Evolutionary conservation across 2,329 filamentous ascomycete species (phyloP).

Genomic region (Colletotrichum sp.): DNA sequence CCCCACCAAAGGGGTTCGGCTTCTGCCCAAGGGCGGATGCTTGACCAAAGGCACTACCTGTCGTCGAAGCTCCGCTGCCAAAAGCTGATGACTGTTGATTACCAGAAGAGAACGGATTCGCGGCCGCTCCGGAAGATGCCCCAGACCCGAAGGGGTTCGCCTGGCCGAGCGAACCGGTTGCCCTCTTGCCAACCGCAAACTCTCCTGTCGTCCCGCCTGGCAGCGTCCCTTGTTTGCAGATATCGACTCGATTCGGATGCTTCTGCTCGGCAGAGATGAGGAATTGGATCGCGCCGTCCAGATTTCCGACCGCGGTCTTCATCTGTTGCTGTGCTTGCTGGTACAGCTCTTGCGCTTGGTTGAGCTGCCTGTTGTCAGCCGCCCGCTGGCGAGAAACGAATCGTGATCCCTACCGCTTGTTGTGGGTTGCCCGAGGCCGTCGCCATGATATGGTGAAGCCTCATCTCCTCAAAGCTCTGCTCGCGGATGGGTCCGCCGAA

Average conservation of each 20-base stretch:
- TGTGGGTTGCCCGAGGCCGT: slow-evolving; percentile 64
- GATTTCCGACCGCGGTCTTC: slow-evolving; percentile 69
- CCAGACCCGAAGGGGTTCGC: slow-evolving; percentile 30
- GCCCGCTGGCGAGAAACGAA: background rate
- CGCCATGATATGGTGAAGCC: slow-evolving; percentile 72
- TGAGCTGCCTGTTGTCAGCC: slow-evolving; percentile 48
- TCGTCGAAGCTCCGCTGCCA: background rate
- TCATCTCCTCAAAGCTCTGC: slow-evolving; percentile 87
- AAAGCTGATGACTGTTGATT: slow-evolving; percentile 1
- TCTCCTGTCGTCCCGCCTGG: slow-evolving; percentile 49
- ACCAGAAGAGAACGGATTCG: slow-evolving; percentile 18
- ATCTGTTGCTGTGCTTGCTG: slow-evolving; percentile 74
- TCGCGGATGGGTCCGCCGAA: slow-evolving; percentile 82
- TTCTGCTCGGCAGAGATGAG: slow-evolving; percentile 69
- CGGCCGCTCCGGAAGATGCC: slow-evolving; percentile 26
- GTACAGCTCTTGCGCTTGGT: slow-evolving; percentile 66
- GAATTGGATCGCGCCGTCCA: slow-evolving; percentile 75
- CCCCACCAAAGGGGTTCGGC: slow-evolving; percentile 32
- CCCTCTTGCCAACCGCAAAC: slow-evolving; percentile 46
- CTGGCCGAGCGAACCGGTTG: slow-evolving; percentile 35
- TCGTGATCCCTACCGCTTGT: slow-evolving; percentile 47
- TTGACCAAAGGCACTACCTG: slow-evolving; percentile 48
- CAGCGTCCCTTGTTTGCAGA: slow-evolving; percentile 53
- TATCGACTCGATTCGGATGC: slow-evolving; percentile 77
- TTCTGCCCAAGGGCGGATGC: slow-evolving; percentile 35